Evolutionary conservation across 2,329 filamentous ascomycete genomes (phyloP), one percentile per base, ranked within the genome.

Genomic region (Chalara sp.): DNA sequence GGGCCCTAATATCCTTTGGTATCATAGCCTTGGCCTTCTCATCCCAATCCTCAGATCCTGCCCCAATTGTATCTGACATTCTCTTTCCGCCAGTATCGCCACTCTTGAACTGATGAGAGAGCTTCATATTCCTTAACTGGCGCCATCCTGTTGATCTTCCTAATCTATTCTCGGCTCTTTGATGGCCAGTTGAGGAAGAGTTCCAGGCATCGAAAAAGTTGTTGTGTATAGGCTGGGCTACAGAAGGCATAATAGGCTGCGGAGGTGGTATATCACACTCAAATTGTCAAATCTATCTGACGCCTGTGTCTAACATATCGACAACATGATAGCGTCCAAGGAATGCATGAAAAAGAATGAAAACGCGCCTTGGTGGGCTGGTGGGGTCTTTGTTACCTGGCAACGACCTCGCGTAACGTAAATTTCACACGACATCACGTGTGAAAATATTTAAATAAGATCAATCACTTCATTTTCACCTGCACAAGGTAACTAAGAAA

Each of bases 121-220:
- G 74, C 69, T 92, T 93, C 49, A 74, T 68, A 43, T 75, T 79
- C 41, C 88, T 80, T 11, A 81, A 85, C 47, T 82, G 75, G 29
- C 87, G 82, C 89, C 89, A 95, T 63, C 80, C 76, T 57, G 72
- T 82, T 59, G 75, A 78, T 29, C 78, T 77, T 2, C 80, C 78
- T 1, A 85, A 75, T 4, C 72, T 70, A 53, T 81, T 83, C 53
- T 92, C 86, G 41, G 87, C 81, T 40, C 82, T 78, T 68, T 95
- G 90, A 65, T 96, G 89, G 44, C 88, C 88, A 1, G 85, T 84
- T 5, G 84, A 82, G 10, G 82, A 80, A 11, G 83, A 84, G 68
- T 89, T 89, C 82, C 83, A 87, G 5, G 81, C 75, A 66, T 87
- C 84, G 61, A 85, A 86, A 53, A 64, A 62, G 35, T 69, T 68